These are phyloP conservation scores for Verticillium zaregamsianum DNA, from an alignment of 2,329 filamentous ascomycete genomes.

Conservation along the genomic window DNA sequence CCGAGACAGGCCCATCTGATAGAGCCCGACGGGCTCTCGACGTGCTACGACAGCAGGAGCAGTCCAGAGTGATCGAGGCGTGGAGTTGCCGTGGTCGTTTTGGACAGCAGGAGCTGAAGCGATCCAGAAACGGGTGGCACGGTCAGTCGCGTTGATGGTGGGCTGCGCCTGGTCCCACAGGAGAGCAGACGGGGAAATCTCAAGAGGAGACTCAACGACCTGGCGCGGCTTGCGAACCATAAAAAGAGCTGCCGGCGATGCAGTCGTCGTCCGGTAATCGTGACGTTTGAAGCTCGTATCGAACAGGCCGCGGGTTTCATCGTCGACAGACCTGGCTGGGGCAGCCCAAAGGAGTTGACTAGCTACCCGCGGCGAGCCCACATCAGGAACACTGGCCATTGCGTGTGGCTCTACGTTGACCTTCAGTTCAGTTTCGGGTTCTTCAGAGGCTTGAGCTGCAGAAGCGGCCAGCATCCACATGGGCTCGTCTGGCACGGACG, in stretches of 20 bases:
- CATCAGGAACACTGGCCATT: neutral
- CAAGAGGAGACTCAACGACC: neutral
- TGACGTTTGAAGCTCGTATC: conserved; percentile 13
- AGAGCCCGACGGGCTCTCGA: conserved; percentile 6
- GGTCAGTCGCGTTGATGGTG: neutral
- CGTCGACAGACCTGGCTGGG: neutral
- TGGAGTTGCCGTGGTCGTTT: neutral
- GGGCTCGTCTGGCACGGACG: neutral
- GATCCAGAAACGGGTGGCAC: neutral
- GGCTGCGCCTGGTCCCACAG: neutral
- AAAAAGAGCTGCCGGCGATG: neutral
- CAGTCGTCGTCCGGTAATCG: neutral
- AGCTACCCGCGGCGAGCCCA: neutral
- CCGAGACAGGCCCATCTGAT: conserved; percentile 15
- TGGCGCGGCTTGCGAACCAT: neutral
- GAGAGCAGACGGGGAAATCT: neutral
- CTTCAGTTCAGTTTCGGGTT: neutral
- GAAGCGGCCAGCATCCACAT: conserved; percentile 20
- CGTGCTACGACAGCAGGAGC: neutral
- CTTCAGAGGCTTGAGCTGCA: neutral
- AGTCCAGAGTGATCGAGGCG: neutral
- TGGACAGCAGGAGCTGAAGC: neutral
- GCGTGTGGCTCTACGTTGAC: neutral
- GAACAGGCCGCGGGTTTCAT: conserved; percentile 8
- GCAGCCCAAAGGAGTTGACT: neutral